Evolutionary conservation across 768 basidiomycete species (phyloP), one percentile per base, ranked within the genome.

Genomic region (Tricholoma terreum): DNA sequence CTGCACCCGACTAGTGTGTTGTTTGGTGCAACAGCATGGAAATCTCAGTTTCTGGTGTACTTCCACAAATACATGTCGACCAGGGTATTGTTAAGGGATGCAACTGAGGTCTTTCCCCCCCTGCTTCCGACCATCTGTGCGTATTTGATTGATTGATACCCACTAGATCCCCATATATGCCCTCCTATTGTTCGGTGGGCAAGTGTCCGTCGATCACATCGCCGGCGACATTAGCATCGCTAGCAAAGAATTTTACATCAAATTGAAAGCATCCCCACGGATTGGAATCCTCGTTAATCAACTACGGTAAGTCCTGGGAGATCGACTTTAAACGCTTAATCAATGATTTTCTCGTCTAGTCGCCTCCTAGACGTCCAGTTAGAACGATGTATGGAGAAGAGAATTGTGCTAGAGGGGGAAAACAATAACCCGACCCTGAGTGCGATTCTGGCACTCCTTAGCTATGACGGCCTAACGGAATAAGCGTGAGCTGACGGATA

Each of bases 261-360:
- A 81, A 64, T 68, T 96, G 59, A 83, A 80, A 55, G 90, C 92
- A 0, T 91, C 87, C 83, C 90, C 94, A n/a, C 82, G 93, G 7
- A 95, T 96, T 50, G 94, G 93, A 1, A 85, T 94, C 10, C 79
- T 97, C 24, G 89, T 92, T 42, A 94, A 94, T 65, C 91, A 94
- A 61, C 73, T 94, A 10, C 79, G 91, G 91, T 90, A 66, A 59
- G 77, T 70, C 19, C 36, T 12, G 2, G 34, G 6, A 27, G 17
- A 6, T 24, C 42, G 6, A 27, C 24, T 2, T 27, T 27, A 2
- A 27, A 3, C 24, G 40, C 27, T 5, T n/a, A 19, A 21, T 14
- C 14, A 54, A 35, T 24, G 17, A 19, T 24, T 17, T 8, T 48
- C 6, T 15, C 33, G 50, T 55, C 3, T 61, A 88, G 92, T 52